Base-by-base conservation (phyloP, 2,329 filamentous ascomycete species). In the Falciphora oryzae region DNA sequence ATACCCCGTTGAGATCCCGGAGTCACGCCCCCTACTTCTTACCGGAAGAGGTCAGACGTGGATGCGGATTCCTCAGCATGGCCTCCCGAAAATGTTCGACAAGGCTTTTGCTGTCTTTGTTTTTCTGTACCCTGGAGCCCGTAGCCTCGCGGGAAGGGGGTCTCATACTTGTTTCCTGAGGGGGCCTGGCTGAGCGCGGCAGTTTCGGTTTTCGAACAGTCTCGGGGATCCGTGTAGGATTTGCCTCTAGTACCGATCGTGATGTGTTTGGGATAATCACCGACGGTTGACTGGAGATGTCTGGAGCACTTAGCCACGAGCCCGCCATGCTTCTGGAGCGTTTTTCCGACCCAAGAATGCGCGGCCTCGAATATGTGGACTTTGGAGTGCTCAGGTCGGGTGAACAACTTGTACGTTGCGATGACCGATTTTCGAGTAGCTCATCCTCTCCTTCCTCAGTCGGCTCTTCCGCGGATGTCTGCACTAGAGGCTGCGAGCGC, bases 191-290 rank as follows among this genome's bases (percentile, higher is more conserved):
- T 11, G n/a, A 25, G 22, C 22, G 44, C 14, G 44, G 44, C 44
- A 3, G 44, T n/a, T 53, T 63, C 13, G 56, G 62, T 57, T 59
- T 63, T 4, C 57, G 62, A 22, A 63, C 57, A 8, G 57, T 63
- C 57, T 63, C 62, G 16, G 62, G 62, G 22, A 63, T 63, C 27
- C 53, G 38, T 29, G 25, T 50, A 16, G 56, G 62, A 29, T 59
- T 63, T 18, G 31, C 35, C 5, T 50, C 57, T 27, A 59, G 27
- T 3, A 59, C 11, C 18, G 62, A 59, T 27, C 58, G 5, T 4
- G 62, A 63, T 6, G 62, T 63, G 53, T 63, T 63, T 11, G 62
- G 62, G 22, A 63, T 63, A 57, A 59, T 44, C 4, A 44, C 32
- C n/a, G 62, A 44, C 8, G 62, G 25, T 29, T 18, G 10, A 31